Evolutionary conservation across 2,329 filamentous ascomycete species (phyloP).

Genomic region (Aspergillus flavus): DNA sequence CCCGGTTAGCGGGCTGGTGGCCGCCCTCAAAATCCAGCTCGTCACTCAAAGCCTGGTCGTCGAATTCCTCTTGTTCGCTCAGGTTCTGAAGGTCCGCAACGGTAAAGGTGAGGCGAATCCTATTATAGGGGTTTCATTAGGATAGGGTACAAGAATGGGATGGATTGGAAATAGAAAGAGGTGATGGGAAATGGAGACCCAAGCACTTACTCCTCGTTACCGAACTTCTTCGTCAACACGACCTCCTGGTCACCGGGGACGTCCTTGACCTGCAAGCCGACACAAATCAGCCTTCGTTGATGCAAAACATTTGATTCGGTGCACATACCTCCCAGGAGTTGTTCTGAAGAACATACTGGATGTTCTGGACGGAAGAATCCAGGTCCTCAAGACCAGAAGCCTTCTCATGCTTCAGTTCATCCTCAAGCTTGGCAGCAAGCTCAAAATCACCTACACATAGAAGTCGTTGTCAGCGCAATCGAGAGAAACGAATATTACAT

Average conservation of each 20-base stretch:
- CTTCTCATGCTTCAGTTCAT: slow-evolving; percentile 81
- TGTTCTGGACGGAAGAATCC: slow-evolving; percentile 80
- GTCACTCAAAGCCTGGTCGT: slow-evolving; percentile 58
- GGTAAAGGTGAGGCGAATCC: slow-evolving; percentile 80
- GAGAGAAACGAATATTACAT: background rate
- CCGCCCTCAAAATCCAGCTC: slow-evolving; percentile 58
- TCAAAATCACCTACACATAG: slow-evolving; percentile 66
- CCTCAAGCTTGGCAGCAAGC: slow-evolving; percentile 81
- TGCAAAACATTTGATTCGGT: background rate
- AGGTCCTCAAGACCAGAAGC: slow-evolving; percentile 74
- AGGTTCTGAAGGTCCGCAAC: slow-evolving; percentile 78
- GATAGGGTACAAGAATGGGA: background rate
- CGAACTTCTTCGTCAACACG: slow-evolving; percentile 76
- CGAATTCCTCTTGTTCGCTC: slow-evolving; percentile 61
- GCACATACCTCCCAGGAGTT: slow-evolving; percentile 71
- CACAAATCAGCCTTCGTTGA: background rate
- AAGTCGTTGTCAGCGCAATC: slow-evolving; percentile 3
- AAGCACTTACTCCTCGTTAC: slow-evolving; percentile 76
- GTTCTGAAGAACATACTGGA: slow-evolving; percentile 87
- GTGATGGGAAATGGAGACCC: background rate
- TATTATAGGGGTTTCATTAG: slow-evolving; percentile 30
- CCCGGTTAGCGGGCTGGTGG: slow-evolving; percentile 58
- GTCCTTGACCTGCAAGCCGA: slow-evolving; percentile 62
- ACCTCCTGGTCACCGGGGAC: slow-evolving; percentile 84
- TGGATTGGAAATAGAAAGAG: slow-evolving; percentile 2